A percentile compares a stretch with the other conserved stretches of the same genome.
Conservation (phyloP, 2,329 filamentous ascomycete genomes). For the Bipolaris gigantea region DNA sequence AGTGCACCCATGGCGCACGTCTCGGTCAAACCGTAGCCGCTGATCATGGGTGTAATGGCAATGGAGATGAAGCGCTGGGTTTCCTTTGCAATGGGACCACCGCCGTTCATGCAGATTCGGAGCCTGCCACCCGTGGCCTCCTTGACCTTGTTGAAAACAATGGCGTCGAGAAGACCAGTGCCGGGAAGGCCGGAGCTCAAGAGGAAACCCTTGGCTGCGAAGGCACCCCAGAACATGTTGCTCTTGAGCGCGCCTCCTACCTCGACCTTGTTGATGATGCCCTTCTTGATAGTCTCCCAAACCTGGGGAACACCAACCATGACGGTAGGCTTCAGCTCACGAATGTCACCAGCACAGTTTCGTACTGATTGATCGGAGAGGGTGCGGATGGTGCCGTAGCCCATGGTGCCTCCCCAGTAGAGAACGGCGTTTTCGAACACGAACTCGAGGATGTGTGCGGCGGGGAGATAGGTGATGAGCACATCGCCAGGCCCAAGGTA, state of each 20-base stretch:
- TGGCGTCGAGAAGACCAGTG: conserved; percentile 69
- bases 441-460: conserved; percentile 96
- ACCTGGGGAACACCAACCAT: conserved; percentile 94
- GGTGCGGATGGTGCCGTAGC: conserved; percentile 89
- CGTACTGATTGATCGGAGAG: conserved; percentile 82
- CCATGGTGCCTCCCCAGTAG: conserved; percentile 87
- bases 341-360: conserved; percentile 92
- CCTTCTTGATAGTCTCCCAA: conserved; percentile 97
- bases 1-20: conserved; percentile 83
- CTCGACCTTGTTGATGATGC: conserved; percentile 79
- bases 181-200: conserved; percentile 65
- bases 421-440: conserved; percentile 90
- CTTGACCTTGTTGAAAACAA: conserved; percentile 92
- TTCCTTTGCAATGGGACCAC: conserved; percentile 83
- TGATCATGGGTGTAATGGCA: conserved; percentile 91
- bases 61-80: conserved; percentile 91
- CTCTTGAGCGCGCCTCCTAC: conserved; percentile 68
- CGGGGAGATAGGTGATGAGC: conserved; percentile 86
- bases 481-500: conserved; percentile 77
- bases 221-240: conserved; percentile 75
- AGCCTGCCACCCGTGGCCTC: conserved; percentile 85
- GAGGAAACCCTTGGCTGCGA: conserved; percentile 64
- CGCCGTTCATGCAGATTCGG: conserved; percentile 91
- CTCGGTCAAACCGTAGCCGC: conserved; percentile 92
- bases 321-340: conserved; percentile 84